A percentile compares a stretch with the other conserved stretches of the same genome.
Evolutionary conservation across 805 yeast species (phyloP).

Genomic region (Hyphopichia homilentoma): DNA sequence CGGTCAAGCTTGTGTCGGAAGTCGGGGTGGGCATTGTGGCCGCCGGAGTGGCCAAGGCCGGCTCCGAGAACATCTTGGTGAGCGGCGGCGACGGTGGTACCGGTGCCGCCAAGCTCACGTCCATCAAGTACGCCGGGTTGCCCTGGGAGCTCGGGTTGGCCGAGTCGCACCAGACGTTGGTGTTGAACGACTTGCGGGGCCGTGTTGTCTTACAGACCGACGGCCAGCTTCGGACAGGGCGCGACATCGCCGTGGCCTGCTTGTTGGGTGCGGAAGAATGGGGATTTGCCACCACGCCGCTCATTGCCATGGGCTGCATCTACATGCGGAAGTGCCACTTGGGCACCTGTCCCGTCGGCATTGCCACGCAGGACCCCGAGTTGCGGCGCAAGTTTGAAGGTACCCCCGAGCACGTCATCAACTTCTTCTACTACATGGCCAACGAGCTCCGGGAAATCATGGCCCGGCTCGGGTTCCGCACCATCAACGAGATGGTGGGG

Average conservation of each 20-base stretch:
- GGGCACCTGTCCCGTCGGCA: slow-evolving; percentile 96
- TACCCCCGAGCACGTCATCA: slow-evolving; percentile 97
- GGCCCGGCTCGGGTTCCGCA: slow-evolving; percentile 95
- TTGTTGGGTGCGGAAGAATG: slow-evolving; percentile 97
- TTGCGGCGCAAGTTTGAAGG: slow-evolving; percentile 90
- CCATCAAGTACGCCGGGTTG: slow-evolving; percentile 94
- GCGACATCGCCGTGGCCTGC: slow-evolving; percentile 95
- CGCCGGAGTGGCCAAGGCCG: slow-evolving; percentile 98
- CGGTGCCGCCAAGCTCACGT: slow-evolving; percentile 98
- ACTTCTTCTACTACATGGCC: slow-evolving; percentile 92
- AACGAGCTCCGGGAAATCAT: slow-evolving; percentile 87
- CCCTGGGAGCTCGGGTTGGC: slow-evolving; percentile 99
- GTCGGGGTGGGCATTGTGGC: slow-evolving; percentile 99
- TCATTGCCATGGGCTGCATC: slow-evolving; percentile 96
- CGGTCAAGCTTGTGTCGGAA: slow-evolving; percentile 94
- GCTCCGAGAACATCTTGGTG: slow-evolving; percentile 92
- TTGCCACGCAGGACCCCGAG: slow-evolving; percentile 97
- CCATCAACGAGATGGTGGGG: slow-evolving; percentile 97
- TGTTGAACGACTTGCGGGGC: slow-evolving; percentile 92
- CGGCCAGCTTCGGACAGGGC: slow-evolving; percentile 95
- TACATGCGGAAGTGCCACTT: slow-evolving; percentile 94
- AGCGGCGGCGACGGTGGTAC: slow-evolving; percentile 99
- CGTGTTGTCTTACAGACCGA: slow-evolving; percentile 96
- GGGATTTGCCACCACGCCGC: slow-evolving; percentile 97
- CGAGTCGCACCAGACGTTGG: slow-evolving; percentile 96